These are phyloP conservation scores for Kandelia obovata DNA, from an alignment of 345 rosid genomes.

Conservation along the genomic window DNA sequence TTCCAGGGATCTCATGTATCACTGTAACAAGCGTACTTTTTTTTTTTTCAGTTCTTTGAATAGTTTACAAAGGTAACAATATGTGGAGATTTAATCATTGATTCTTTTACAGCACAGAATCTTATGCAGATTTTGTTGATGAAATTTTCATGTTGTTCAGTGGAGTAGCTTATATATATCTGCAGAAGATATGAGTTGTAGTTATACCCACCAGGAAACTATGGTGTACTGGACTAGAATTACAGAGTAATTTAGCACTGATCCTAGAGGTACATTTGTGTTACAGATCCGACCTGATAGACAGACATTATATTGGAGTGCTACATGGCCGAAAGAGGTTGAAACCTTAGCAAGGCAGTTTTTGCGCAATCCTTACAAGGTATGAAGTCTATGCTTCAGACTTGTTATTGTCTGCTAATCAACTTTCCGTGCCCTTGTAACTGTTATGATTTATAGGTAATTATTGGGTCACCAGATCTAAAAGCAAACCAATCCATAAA, in stretches of 20 bases:
- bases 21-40: too few relatives aligned
- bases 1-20: too few relatives aligned
- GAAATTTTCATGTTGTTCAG: neutral
- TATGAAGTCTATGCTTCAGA: slow-evolving; percentile 8
- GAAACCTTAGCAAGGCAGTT: slow-evolving; percentile 87
- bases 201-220: neutral
- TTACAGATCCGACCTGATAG: slow-evolving; percentile 95
- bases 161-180: neutral
- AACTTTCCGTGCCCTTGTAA: slow-evolving; percentile 7
- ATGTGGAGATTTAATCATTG: too few relatives aligned
- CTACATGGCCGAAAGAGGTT: slow-evolving; percentile 98
- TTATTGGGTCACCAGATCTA: slow-evolving; percentile 74
- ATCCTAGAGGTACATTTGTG: slow-evolving; percentile 1
- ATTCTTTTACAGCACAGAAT: too few relatives aligned
- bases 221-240: neutral
- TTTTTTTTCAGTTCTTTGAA: too few relatives aligned
- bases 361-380: slow-evolving; percentile 84
- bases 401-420: neutral
- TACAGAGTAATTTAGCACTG: neutral
- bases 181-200: neutral
- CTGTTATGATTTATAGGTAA: slow-evolving; percentile 47
- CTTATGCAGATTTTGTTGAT: too few relatives aligned
- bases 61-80: too few relatives aligned
- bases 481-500: slow-evolving; percentile 93
- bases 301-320: slow-evolving; percentile 96